Percentiles rank a stretch among this genome's conserved stretches.
phyloP scores from a whole-genome alignment of 805 yeast species.

The Blastobotrys mokoenaii region DNA sequence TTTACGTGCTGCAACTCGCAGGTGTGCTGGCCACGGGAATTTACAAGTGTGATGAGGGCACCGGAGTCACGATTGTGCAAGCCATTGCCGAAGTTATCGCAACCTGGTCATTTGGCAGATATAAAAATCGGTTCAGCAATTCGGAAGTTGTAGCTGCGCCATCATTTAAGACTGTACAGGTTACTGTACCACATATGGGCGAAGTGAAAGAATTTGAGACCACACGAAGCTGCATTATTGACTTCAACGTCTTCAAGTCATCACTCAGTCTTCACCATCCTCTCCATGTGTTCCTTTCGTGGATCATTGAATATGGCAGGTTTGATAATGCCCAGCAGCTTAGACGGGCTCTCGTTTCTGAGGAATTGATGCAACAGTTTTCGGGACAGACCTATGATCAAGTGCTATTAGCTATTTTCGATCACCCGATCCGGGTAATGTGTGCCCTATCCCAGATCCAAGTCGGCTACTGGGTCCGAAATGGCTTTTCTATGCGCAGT shows the following conservation, averaged over 20 bases:
- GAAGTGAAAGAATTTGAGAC: slow-evolving; percentile 15
- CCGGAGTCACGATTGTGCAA: slow-evolving; percentile 11
- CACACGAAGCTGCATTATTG: slow-evolving; percentile 24
- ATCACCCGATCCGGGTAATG: slow-evolving; percentile 67
- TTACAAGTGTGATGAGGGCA: slow-evolving; percentile 13
- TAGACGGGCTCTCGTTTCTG: slow-evolving; percentile 11
- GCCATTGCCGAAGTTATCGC: slow-evolving; percentile 19
- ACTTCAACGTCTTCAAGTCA: slow-evolving; percentile 37
- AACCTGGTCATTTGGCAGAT: slow-evolving; percentile 23
- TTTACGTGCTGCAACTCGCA: slow-evolving; percentile 51
- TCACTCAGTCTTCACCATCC: slow-evolving; percentile 73
- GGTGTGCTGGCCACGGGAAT: slow-evolving; percentile 29
- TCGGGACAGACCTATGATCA: slow-evolving; percentile 1
- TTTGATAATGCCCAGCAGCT: slow-evolving; percentile 19
- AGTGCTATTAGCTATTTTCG: slow-evolving; percentile 36
- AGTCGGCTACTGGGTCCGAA: slow-evolving; percentile 89
- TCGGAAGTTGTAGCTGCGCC: slow-evolving; percentile 18
- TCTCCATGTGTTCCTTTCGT: slow-evolving; percentile 61
- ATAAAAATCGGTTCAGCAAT: slow-evolving; percentile 11
- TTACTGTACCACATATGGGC: slow-evolving; percentile 1
- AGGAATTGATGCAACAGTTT: neutral
- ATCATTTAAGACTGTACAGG: slow-evolving; percentile 8
- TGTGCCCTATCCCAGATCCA: slow-evolving; percentile 78
- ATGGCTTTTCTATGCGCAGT: slow-evolving; percentile 72
- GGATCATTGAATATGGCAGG: slow-evolving; percentile 51